Conservation (phyloP, 345 rosid species). For the Euclidium syriacum region DNA sequence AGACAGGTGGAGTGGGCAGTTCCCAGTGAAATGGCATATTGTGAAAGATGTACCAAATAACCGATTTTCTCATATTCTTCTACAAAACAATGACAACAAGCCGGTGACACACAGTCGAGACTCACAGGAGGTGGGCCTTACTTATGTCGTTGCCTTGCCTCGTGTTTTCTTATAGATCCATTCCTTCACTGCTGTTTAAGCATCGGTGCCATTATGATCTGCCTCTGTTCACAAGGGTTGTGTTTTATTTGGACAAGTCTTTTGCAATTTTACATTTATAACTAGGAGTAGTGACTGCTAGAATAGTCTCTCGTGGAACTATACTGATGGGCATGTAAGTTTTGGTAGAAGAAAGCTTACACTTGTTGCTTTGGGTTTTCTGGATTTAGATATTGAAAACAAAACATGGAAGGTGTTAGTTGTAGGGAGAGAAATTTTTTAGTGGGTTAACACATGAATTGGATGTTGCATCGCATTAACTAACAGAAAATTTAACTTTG, state of each 20-base stretch:
- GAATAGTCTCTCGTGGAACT: not conserved
- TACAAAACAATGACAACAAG: conserved; percentile 68
- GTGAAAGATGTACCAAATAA: conserved; percentile 68
- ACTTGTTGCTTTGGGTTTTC: not conserved
- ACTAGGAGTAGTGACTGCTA: not conserved
- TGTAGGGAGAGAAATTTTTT: not conserved
- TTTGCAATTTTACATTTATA: not conserved
- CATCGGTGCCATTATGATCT: not conserved
- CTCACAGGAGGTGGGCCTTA: conserved; percentile 53
- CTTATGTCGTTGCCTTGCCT: conserved; percentile 2
- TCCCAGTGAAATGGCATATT: conserved; percentile 69
- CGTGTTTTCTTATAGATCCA: not conserved
- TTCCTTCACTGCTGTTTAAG: not conserved
- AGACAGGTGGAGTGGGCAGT: conserved; percentile 80
- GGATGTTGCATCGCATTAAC: not conserved
- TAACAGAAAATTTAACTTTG: not conserved
- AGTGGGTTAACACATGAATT: not conserved
- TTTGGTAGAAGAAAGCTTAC: not conserved
- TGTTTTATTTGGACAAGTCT: not conserved
- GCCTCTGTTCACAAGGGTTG: not conserved
- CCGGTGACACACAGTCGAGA: conserved; percentile 80
- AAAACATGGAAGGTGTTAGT: not conserved
- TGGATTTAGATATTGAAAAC: not conserved
- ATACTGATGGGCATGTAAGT: not conserved
- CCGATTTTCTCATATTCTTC: conserved; percentile 57